Conservation (phyloP, 2,329 filamentous ascomycete genomes). For the Aspergillus brasiliensis region DNA sequence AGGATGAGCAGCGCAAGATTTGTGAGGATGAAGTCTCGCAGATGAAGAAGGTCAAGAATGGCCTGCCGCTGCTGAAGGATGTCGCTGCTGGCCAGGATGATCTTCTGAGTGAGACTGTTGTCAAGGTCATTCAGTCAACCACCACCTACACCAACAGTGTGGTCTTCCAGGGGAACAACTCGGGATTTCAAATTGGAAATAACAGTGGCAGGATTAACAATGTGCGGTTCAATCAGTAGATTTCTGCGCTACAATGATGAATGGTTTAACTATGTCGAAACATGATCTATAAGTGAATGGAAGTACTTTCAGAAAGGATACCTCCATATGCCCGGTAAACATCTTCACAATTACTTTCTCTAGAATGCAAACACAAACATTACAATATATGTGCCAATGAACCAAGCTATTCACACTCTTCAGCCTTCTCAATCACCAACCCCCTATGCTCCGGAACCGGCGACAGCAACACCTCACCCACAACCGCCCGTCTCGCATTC, state of each 20-base stretch:
- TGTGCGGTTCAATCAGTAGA: neutral
- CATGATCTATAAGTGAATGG: no score
- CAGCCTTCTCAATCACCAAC: no score
- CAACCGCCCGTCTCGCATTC: neutral
- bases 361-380: no score
- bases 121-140: conserved; percentile 2
- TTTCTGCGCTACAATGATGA: no score
- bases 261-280: no score
- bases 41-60: neutral
- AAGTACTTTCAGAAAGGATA: no score
- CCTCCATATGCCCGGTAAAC: no score
- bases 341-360: no score
- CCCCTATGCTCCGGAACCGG: neutral
- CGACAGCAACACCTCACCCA: neutral
- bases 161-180: conserved; percentile 6
- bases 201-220: conserved; percentile 6
- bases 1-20: conserved; percentile 4
- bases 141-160: conserved; percentile 7
- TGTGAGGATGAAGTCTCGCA: conserved; percentile 3
- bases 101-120: conserved; percentile 2
- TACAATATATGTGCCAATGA: no score
- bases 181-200: conserved; percentile 4
- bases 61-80: conserved; percentile 1
- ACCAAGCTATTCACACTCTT: no score
- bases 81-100: neutral